Conservation (phyloP, 805 yeast genomes). For the Debaryomyces castellii region DNA sequence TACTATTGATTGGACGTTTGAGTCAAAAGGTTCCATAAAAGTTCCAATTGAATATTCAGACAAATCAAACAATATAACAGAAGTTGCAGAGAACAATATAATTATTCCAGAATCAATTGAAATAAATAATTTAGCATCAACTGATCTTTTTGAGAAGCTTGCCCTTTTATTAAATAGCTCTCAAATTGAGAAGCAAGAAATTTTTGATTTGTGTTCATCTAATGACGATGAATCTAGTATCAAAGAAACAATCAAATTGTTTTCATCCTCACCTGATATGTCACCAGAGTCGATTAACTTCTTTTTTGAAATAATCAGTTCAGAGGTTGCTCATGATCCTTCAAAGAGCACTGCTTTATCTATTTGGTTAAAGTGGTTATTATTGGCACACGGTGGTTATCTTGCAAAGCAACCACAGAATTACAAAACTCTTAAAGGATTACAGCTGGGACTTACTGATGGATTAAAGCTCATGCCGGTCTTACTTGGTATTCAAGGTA, state of each 20-base stretch:
- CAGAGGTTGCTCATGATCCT: constrained; percentile 27
- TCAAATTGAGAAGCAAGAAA: constrained; percentile 8
- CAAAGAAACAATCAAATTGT: constrained; percentile 33
- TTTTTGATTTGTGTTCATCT: constrained; percentile 25
- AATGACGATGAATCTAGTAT: constrained; percentile 31
- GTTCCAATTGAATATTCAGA: constrained; percentile 11
- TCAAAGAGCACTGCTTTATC: constrained; percentile 27
- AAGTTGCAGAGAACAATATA: constrained; percentile 11
- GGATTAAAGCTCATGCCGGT: constrained; percentile 62
- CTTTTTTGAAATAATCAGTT: constrained; percentile 28
- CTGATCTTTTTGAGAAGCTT: constrained; percentile 20
- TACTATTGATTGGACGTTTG: constrained; percentile 11
- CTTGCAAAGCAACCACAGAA: constrained; percentile 52
- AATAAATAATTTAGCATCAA: constrained; percentile 21
- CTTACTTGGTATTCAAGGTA: constrained; percentile 80
- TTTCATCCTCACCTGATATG: constrained; percentile 29
- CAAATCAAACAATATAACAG: constrained; percentile 17
- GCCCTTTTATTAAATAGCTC: constrained; percentile 9
- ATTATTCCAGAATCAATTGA: constrained; percentile 8
- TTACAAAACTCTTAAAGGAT: constrained; percentile 51
- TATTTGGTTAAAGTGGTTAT: constrained; percentile 80
- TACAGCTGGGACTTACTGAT: constrained; percentile 57
- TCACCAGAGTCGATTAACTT: constrained; percentile 18
- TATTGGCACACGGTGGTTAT: constrained; percentile 69
- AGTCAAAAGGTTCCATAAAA: constrained; percentile 11